Base-by-base conservation (phyloP, 176 grass and related monocot genomes). In the Oryza nivara region DNA sequence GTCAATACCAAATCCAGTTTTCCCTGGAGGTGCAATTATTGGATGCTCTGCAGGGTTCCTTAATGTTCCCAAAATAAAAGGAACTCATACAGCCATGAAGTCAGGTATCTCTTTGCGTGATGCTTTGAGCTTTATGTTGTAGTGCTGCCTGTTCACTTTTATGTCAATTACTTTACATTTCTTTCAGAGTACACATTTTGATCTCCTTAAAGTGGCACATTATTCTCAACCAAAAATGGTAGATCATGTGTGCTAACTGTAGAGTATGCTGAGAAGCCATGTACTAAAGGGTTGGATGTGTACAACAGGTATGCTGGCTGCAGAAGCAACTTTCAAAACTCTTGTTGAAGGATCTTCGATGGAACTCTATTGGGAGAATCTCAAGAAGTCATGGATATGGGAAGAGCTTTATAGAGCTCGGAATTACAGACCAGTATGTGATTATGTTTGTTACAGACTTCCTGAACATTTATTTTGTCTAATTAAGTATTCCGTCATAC, bases 61-160 rank as follows among this genome's bases (percentile, higher is more conserved):
- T 83, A 95, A 98, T 87, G 96, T 98, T 65, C 96, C 91, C 10
- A 98, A 98, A 87, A 98, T 98, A 80, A 98, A 98, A 89, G 96
- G 96, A 79, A 90, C 93, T 46, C 96, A 98, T 90, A 98, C 96
- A 2, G 93, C 96, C 49, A 98, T 98, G 96, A 95, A 98, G 90
- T 98, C 96, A 89, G 96, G 96, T 95, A 68, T 64, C 19, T 70
- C 52, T 73, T 48, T 43, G 51, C 16, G 79, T 35, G n/a, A 15
- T 16, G 25, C 76, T 70, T 63, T 40, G 72, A 67, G 34, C 16
- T 68, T 81, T 34, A 75, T 75, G 34, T 23, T 75, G 51, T 68
- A 68, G 16, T 34, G 56, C 28, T 83, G 63, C 35, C 4, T 44
- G 9, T 22, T 49, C 8, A 5, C 7, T 4, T 5, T 28, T 14